Base-by-base conservation (phyloP, 805 yeast genomes). In the Clavispora asparagi region DNA sequence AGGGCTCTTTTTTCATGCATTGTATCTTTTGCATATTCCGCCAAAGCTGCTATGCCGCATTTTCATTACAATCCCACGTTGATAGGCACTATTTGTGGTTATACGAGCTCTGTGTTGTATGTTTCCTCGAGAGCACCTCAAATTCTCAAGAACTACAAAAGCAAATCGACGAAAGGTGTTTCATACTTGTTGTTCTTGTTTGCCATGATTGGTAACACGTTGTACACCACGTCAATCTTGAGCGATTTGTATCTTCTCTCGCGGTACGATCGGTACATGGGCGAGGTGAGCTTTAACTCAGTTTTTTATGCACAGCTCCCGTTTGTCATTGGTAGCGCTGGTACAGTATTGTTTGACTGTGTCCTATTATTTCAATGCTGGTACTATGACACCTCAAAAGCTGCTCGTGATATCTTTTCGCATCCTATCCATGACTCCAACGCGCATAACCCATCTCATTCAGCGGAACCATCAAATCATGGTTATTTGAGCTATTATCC, bases 71-170 rank as follows among this genome's bases (percentile, higher is more conserved):
- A 31, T n/a, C 32, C 45, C 12, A 47, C 51, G 6, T 37, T 47
- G 17, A 42, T 65, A 12, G 73, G 73, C 7, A 49, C 53, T 23
- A 28, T 53, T 7, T 62, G 61, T 43, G 73, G 72, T 2, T 69
- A 73, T 72, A 31, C 53, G 19, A 62, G 70, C 45, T 56, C 71
- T 5, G 26, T 50, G 14, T 56, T 67, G 27, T 70, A 67, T 53
- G 41, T 69, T 11, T 48, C 61, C 6, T 63, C 73, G 4, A 46
- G 76, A 32, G 23, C 58, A 5, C 74, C 74, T 6, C 76, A 71
- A 47, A 67, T 71, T 27, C 12, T 53, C 35, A 60, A 66, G 43
- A 70, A 70, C 52, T 62, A 54, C 43, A 44, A 40, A 4, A 46
- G 48, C 23, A 58, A 61, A 41, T 63, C 72, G 12, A 68, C 73